Percentiles rank a stretch among this genome's conserved stretches.
phyloP scores from a whole-genome alignment of 2,329 filamentous ascomycete genomes.

The Hymenoscyphus fructigenus region DNA sequence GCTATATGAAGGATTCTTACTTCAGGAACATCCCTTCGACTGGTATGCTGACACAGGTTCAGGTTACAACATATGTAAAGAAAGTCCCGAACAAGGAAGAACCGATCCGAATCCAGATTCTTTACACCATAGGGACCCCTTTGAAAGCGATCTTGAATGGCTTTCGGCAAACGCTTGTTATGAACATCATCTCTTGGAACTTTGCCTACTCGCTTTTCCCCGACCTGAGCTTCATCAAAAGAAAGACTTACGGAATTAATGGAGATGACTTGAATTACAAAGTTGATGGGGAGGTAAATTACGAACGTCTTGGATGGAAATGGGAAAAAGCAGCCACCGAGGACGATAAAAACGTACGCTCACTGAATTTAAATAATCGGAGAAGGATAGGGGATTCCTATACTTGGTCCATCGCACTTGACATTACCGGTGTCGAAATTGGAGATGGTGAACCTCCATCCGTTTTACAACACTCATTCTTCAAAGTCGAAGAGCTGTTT shows the following conservation, averaged over 20 bases:
- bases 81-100: neutral
- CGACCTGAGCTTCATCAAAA: conserved; percentile 5
- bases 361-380: too few relatives aligned
- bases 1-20: neutral
- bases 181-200: conserved; percentile 11
- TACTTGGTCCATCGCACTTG: neutral
- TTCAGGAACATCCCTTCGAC: neutral
- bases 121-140: neutral
- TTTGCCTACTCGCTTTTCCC: conserved; percentile 8
- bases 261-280: neutral
- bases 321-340: neutral
- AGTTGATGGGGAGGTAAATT: neutral
- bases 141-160: conserved; percentile 1
- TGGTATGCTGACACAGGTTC: neutral
- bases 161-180: conserved; percentile 3
- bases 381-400: neutral
- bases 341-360: too few relatives aligned
- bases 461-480: neutral
- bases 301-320: neutral
- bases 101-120: neutral
- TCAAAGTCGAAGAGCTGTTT: too few relatives aligned
- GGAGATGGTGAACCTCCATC: too few relatives aligned
- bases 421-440: neutral
- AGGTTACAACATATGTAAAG: neutral
- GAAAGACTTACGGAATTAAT: conserved; percentile 4